Percentiles rank a stretch among this genome's conserved stretches.
These are phyloP conservation scores for Scutellaria minor DNA, from an alignment of 257 asterid species.

Conservation along the genomic window DNA sequence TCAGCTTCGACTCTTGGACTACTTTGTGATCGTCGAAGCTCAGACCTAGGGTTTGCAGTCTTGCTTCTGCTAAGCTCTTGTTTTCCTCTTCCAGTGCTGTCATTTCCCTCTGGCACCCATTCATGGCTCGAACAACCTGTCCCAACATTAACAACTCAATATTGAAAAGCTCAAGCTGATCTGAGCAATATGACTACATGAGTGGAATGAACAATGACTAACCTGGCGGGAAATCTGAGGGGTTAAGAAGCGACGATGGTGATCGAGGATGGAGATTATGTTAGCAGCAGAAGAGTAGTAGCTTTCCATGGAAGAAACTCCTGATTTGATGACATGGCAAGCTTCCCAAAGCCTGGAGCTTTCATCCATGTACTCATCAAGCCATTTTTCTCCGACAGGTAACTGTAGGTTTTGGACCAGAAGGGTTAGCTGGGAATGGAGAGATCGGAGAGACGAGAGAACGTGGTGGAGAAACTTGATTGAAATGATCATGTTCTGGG, in stretches of 20 bases:
- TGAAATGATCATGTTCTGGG: slow-evolving; percentile 65
- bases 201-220: not conserved
- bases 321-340: slow-evolving; percentile 61
- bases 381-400: slow-evolving; percentile 80
- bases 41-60: slow-evolving; percentile 49
- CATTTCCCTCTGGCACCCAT: slow-evolving; percentile 61
- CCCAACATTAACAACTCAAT: not conserved
- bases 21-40: slow-evolving; percentile 47
- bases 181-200: too few species aligned
- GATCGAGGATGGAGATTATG: slow-evolving; percentile 47
- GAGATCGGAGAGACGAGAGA: slow-evolving; percentile 61
- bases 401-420: slow-evolving; percentile 59
- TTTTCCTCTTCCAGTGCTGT: slow-evolving; percentile 61
- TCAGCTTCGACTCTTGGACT: slow-evolving; percentile 55
- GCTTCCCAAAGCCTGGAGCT: slow-evolving; percentile 82
- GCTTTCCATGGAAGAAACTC: slow-evolving; percentile 58
- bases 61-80: slow-evolving; percentile 56
- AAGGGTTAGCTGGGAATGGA: slow-evolving; percentile 60
- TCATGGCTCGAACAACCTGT: slow-evolving; percentile 63
- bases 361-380: slow-evolving; percentile 82
- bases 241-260: slow-evolving; percentile 49
- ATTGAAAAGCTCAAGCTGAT: not conserved
- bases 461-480: slow-evolving; percentile 60
- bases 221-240: slow-evolving; percentile 79
- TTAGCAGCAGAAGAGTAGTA: slow-evolving; percentile 53